Evolutionary conservation across 495 filamentous ascomycete genomes (phyloP), one percentile per base, ranked within the genome.

Genomic region (Peziza echinospora): DNA sequence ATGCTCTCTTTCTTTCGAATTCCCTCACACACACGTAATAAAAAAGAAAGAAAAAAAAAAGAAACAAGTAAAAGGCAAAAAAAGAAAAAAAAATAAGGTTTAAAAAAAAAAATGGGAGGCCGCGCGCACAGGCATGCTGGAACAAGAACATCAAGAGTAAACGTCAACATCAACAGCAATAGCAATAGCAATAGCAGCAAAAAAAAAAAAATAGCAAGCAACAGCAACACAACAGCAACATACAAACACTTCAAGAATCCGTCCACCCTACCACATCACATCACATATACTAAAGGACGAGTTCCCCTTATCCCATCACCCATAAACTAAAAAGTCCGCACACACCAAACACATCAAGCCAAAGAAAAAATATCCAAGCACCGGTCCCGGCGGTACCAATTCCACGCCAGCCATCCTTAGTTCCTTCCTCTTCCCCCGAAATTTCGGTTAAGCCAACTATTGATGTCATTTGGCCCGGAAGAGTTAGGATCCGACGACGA

Each of bases 101-200:
- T 43, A 48, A 39, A 42, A 46, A 34, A 28, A 51, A 48, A 56
- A 39, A 53, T 53, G 41, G 52, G 47, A 44, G 51, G 56, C 51
- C 51, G 50, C 53, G 52, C 49, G 19, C 37, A 41, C 50, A 47
- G 45, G 46, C 50, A 54, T 53, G 48, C 51, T 54, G 53, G n/a
- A n/a, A n/a, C n/a, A n/a, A n/a, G n/a, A n/a, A n/a, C n/a, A n/a
- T n/a, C n/a, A n/a, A n/a, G n/a, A n/a, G n/a, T n/a, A n/a, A n/a
- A n/a, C n/a, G n/a, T n/a, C n/a, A n/a, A n/a, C n/a, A n/a, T n/a
- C n/a, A n/a, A n/a, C n/a, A n/a, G n/a, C n/a, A n/a, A n/a, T n/a
- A n/a, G n/a, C n/a, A n/a, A n/a, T n/a, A n/a, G n/a, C n/a, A n/a
- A n/a, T n/a, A n/a, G n/a, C n/a, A n/a, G n/a, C n/a, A n/a, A n/a